Conservation (phyloP, 192 early-diverging fungal genomes). For the Coemansia sp. region DNA sequence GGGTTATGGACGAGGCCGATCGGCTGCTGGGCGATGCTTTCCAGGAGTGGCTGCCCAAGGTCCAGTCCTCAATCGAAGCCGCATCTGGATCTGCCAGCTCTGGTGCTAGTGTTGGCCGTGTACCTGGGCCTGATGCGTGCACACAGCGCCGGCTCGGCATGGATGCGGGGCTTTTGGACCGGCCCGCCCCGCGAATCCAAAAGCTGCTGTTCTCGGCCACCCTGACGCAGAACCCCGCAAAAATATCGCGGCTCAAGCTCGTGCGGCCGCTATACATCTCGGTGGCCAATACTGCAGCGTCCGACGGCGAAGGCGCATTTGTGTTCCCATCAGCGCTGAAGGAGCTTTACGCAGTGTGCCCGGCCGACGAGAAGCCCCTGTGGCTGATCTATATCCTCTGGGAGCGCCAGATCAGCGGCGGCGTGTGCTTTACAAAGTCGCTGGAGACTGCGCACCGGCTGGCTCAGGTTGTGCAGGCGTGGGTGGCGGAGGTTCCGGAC, state of each 20-base stretch:
- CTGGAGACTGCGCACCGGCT: constrained; percentile 87
- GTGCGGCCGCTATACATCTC: constrained; percentile 78
- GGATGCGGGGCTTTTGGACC: constrained; percentile 14
- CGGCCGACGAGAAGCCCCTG: constrained; percentile 72
- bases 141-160: constrained; percentile 6
- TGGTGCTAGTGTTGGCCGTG: background rate
- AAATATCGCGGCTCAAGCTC: constrained; percentile 79
- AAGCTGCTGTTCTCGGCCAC: constrained; percentile 97
- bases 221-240: constrained; percentile 86
- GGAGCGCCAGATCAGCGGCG: constrained; percentile 53
- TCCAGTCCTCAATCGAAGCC: constrained; percentile 54
- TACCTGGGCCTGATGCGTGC: constrained; percentile 13
- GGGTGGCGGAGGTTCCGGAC: constrained; percentile 38
- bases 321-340: constrained; percentile 53
- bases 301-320: constrained; percentile 13
- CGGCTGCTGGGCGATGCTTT: constrained; percentile 85
- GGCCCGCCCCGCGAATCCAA: constrained; percentile 56
- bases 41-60: constrained; percentile 82
- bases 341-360: constrained; percentile 68
- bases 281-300: constrained; percentile 15
- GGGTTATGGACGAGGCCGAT: constrained; percentile 96
- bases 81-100: background rate
- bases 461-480: constrained; percentile 59
- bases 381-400: constrained; percentile 76
- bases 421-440: constrained; percentile 83